Percentiles rank a stretch among this genome's conserved stretches.
These are phyloP conservation scores for Crithidia expoeki DNA, from an alignment of 208 protist species.

Conservation along the genomic window DNA sequence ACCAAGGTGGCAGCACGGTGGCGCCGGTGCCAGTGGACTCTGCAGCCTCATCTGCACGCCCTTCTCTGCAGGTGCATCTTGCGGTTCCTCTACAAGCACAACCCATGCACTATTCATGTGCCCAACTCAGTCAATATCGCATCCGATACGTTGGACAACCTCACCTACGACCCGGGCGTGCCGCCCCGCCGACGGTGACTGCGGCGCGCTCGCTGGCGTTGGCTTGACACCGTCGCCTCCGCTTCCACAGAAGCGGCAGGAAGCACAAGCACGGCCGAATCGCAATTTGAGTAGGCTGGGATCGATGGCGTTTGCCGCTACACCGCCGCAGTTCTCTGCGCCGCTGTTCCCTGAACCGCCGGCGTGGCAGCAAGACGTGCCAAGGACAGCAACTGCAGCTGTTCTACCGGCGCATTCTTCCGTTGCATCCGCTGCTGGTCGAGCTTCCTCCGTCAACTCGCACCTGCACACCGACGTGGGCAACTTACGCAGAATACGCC, in stretches of 20 bases:
- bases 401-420: no score
- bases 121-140: neutral
- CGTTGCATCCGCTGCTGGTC: neutral
- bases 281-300: neutral
- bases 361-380: slow-evolving; percentile 5
- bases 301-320: neutral
- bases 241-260: neutral
- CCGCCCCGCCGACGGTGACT: neutral
- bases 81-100: neutral
- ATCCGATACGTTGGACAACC: slow-evolving; percentile 17
- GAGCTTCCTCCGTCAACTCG: neutral
- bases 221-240: no score
- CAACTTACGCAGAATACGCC: neutral
- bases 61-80: slow-evolving; percentile 9
- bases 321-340: slow-evolving; percentile 32
- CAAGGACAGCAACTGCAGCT: no score
- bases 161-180: slow-evolving; percentile 40
- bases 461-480: neutral
- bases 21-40: neutral
- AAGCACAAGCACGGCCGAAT: no score
- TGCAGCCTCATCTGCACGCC: slow-evolving; percentile 7
- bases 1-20: no score
- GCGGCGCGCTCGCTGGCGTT: neutral
- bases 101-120: neutral
- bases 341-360: slow-evolving; percentile 51